phyloP scores from a whole-genome alignment of 2,329 filamentous ascomycete species.

The Laburnicola sp. region DNA sequence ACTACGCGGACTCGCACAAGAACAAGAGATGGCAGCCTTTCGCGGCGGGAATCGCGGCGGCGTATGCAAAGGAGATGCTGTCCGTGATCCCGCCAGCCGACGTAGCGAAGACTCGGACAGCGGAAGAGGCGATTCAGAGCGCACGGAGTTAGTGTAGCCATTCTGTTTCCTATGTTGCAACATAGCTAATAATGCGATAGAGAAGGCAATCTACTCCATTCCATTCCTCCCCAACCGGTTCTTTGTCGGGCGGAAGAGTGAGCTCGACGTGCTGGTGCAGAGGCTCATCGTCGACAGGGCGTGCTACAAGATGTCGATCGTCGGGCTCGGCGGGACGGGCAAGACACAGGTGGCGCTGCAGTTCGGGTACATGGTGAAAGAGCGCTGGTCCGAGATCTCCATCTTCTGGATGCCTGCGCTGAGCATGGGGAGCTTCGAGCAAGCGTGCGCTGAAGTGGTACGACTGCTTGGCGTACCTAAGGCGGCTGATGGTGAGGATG shows the following conservation, averaged over 20 bases:
- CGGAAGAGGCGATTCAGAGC: slow-evolving; percentile 6
- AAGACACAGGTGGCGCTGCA: too few relatives aligned
- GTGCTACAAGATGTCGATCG: not conserved
- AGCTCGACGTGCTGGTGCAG: slow-evolving; percentile 18
- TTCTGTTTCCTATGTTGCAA: not conserved
- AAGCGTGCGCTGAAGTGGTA: too few relatives aligned
- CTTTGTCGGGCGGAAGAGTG: not conserved
- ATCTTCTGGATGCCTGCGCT: too few relatives aligned
- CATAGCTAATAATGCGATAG: not conserved
- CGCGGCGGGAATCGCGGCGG: slow-evolving; percentile 14
- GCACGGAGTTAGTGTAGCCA: slow-evolving; percentile 1
- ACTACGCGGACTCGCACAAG: slow-evolving; percentile 23
- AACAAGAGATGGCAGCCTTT: slow-evolving; percentile 18
- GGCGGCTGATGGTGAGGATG: too few relatives aligned
- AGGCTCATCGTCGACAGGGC: slow-evolving; percentile 13
- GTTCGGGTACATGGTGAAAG: too few relatives aligned
- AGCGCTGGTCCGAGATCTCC: too few relatives aligned
- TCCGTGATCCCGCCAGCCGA: slow-evolving; percentile 2
- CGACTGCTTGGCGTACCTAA: too few relatives aligned
- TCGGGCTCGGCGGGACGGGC: too few relatives aligned
- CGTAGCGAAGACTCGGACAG: not conserved
- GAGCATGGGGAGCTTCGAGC: too few relatives aligned
- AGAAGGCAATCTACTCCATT: not conserved
- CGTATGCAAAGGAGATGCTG: slow-evolving; percentile 18
- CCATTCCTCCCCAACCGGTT: not conserved